Conservation (phyloP, 768 basidiomycete species). For the Mycena alexandri region DNA sequence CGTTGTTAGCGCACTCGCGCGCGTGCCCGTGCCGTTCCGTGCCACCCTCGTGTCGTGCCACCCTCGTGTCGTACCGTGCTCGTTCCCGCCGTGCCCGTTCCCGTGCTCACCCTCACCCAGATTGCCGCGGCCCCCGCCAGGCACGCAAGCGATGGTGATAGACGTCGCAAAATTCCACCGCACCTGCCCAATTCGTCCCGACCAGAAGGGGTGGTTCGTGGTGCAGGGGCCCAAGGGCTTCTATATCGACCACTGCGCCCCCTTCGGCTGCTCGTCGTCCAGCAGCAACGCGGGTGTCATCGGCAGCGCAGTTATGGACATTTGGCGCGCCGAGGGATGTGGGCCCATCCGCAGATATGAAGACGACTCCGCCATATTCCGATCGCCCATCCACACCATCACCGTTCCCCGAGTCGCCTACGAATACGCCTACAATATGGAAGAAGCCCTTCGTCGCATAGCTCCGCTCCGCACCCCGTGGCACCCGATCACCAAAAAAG, state of each 20-base stretch:
- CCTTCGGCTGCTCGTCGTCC: constrained; percentile 45
- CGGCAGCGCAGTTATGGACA: constrained; percentile 44
- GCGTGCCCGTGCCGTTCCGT: no score
- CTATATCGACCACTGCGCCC: constrained; percentile 49
- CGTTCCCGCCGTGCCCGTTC: no score
- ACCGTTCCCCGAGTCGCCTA: neutral
- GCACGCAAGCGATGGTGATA: constrained; percentile 17
- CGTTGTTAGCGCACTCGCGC: no score
- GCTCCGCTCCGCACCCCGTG: neutral
- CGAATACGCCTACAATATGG: constrained; percentile 4
- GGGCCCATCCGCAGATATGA: constrained; percentile 42
- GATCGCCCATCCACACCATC: constrained; percentile 10
- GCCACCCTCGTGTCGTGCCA: no score
- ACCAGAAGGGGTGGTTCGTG: constrained; percentile 51
- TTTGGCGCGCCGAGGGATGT: constrained; percentile 42
- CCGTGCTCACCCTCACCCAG: neutral
- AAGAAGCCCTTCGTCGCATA: neutral
- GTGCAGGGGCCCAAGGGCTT: constrained; percentile 41
- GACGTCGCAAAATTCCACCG: constrained; percentile 52
- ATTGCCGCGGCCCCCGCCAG: constrained; percentile 14
- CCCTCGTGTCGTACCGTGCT: no score
- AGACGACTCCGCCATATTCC: constrained; percentile 47
- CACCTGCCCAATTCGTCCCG: constrained; percentile 47
- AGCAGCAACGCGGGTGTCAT: constrained; percentile 50
- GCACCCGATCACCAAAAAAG: neutral